phyloP scores from a whole-genome alignment of 2,329 filamentous ascomycete species.

The Hypoxylon sp. region DNA sequence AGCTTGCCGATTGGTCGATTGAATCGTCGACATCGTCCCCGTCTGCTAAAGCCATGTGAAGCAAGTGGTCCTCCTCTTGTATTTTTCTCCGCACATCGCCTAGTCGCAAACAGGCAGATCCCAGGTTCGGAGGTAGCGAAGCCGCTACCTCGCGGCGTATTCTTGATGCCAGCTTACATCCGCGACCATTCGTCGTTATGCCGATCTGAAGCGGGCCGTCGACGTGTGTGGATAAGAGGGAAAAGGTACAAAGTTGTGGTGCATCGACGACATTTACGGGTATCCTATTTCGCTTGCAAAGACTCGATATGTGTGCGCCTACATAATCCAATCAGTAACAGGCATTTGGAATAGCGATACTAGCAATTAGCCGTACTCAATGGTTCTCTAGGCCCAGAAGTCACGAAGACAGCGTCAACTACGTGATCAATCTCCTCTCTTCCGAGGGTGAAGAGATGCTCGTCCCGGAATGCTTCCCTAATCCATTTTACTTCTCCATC shows the following conservation, averaged over 20 bases:
- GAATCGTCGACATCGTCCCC: conserved; percentile 69
- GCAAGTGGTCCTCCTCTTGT: conserved; percentile 78
- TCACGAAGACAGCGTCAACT: conserved; percentile 95
- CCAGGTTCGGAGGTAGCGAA: conserved; percentile 81
- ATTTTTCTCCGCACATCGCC: conserved; percentile 80
- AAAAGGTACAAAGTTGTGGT: conserved; percentile 89
- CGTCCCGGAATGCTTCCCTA: conserved; percentile 75
- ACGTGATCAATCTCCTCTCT: conserved; percentile 81
- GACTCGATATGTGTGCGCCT: conserved; percentile 77
- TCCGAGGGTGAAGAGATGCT: conserved; percentile 82
- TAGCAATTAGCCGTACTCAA: conserved; percentile 53
- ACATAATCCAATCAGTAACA: conserved; percentile 13
- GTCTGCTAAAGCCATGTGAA: conserved; percentile 56
- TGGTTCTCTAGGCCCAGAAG: conserved; percentile 66
- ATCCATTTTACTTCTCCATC: conserved; percentile 77
- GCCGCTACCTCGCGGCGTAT: conserved; percentile 91
- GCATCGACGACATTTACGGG: conserved; percentile 94
- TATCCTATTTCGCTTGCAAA: conserved; percentile 85
- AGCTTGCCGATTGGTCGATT: conserved; percentile 81
- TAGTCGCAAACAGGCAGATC: conserved; percentile 81
- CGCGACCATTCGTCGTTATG: conserved; percentile 93
- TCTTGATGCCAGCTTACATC: conserved; percentile 92
- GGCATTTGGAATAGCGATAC: background rate
- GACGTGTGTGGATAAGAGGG: conserved; percentile 87
- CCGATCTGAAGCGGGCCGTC: conserved; percentile 95